Conservation (phyloP, 305 asterid genomes). For the Galium porrigens region DNA sequence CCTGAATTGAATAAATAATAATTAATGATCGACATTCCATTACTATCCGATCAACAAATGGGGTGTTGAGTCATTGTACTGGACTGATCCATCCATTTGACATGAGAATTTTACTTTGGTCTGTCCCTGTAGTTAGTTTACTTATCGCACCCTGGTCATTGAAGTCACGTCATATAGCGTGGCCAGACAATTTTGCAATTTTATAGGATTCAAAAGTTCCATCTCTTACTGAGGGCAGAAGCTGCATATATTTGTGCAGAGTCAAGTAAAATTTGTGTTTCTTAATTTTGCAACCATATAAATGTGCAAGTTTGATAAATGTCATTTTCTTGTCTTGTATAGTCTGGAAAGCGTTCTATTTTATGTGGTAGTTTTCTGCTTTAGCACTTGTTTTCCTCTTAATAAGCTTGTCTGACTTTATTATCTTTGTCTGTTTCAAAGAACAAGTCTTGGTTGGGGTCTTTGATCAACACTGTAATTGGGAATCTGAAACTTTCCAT, state of each 20-base stretch:
- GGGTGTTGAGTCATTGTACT: not conserved
- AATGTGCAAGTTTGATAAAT: not conserved
- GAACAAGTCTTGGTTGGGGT: slow-evolving; percentile 94
- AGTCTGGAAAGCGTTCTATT: not conserved
- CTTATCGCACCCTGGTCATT: not conserved
- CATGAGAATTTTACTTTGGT: not conserved
- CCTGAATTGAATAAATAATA: not conserved
- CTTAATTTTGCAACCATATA: not conserved
- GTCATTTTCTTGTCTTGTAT: not conserved
- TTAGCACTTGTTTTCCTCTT: slow-evolving; percentile 1
- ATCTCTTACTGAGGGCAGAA: not conserved
- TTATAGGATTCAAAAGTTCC: not conserved
- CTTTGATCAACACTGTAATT: slow-evolving; percentile 81
- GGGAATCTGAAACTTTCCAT: slow-evolving; percentile 95
- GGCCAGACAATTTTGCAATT: not conserved
- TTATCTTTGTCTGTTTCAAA: slow-evolving; percentile 25
- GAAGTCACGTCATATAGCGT: not conserved
- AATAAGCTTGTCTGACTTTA: slow-evolving; percentile 11
- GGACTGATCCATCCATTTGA: not conserved
- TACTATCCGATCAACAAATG: not conserved
- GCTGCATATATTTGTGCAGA: not conserved
- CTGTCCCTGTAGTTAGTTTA: not conserved
- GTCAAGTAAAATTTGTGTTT: not conserved
- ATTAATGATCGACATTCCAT: not conserved
- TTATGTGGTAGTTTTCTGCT: not conserved